Evolutionary conservation across 306 rosid genomes (phyloP), one percentile per base, ranked within the genome.

Genomic region (Vigna radiata): DNA sequence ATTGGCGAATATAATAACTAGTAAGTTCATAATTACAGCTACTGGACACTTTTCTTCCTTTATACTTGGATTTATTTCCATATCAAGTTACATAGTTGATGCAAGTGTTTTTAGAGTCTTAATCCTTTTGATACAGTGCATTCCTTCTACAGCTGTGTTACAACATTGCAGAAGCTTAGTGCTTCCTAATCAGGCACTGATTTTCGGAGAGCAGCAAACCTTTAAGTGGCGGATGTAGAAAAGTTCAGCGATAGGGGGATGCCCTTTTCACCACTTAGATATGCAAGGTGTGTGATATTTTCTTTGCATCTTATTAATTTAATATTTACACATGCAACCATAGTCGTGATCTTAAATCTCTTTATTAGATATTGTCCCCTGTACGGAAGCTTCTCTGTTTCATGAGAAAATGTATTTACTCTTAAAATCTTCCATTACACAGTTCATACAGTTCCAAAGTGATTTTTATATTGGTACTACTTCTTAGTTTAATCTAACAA

Each of bases 271-370:
- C 18, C 46, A 36, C 84, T 33, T 44, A 48, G 68, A 77, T 68
- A 71, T 55, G 50, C 87, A 72, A 83, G 82, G 86, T 88, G 62
- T 60, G 46, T 62, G 67, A 67, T 19, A 62, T 43, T 70, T 80
- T 76, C 73, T 55, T 82, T 33, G 53, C 73, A 58, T 62, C 17
- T 7, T 48, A 44, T 67, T 67, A 56, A 14, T 59, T 71, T 55
- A 62, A 73, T 74, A 39, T 54, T 74, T 8, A 69, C 68, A 17
- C 37, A 64, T 70, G 55, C 58, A 68, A 47, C 70, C 55, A 17
- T 48, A 7, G 37, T 6, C 6, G 17, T 63, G 63, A 44, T 79
- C 68, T 70, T 29, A 12, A 69, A 39, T 59, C 54, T 56, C 75
- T 83, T 50, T 21, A 44, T 59, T 44, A 54, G 65, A 33, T 46